phyloP scores from a whole-genome alignment of 352 stramenopile species.

The Globisporangium nagaii region DNA sequence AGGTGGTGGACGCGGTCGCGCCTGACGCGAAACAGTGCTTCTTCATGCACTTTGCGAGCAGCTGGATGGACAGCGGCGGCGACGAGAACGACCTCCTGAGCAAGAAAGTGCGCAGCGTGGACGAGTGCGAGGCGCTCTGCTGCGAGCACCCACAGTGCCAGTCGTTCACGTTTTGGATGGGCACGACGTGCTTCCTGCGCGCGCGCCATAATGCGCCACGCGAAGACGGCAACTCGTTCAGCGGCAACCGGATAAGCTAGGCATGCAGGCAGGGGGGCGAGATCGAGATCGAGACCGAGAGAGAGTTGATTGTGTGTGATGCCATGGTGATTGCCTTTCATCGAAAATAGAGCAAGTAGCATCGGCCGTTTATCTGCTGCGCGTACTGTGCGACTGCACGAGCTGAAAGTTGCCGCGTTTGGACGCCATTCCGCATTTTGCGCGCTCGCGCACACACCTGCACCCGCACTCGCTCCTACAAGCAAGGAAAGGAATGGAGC shows the following conservation, averaged over 20 bases:
- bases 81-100: conserved; percentile 60
- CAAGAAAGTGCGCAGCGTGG: conserved; percentile 39
- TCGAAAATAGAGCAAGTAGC: conserved; percentile 1
- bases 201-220: conserved; percentile 31
- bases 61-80: conserved; percentile 67
- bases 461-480: neutral
- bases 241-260: conserved; percentile 32
- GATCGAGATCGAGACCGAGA: neutral
- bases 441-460: neutral
- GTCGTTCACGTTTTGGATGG: conserved; percentile 71
- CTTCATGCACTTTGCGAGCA: conserved; percentile 55
- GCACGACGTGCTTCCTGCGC: conserved; percentile 65
- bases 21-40: conserved; percentile 41
- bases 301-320: conserved; percentile 16
- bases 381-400: conserved; percentile 9
- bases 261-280: neutral
- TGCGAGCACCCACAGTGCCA: conserved; percentile 50
- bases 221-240: conserved; percentile 51
- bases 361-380: conserved; percentile 23
- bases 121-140: conserved; percentile 64
- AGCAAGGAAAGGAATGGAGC: too few relatives aligned
- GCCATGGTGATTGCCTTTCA: too few relatives aligned
- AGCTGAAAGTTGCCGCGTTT: conserved; percentile 29
- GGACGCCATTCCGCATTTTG: conserved; percentile 7
- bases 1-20: neutral